Evolutionary conservation across 352 stramenopile species (phyloP).

Genomic region (Phytophthora pluvialis): DNA sequence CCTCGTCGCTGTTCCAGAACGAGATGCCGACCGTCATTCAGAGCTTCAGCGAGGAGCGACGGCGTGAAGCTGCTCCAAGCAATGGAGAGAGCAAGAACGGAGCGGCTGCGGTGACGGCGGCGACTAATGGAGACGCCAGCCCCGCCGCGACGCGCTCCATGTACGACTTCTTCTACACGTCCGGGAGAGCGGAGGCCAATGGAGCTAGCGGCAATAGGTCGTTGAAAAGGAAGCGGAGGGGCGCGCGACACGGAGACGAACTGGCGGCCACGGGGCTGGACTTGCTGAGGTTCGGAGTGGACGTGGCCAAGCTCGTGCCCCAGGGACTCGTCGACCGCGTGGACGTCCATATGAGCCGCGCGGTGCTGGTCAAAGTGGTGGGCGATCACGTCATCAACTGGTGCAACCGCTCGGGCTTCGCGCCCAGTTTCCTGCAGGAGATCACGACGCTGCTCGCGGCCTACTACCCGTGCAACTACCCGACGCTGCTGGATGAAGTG

Average conservation of each 20-base stretch:
- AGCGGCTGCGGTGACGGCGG: not conserved
- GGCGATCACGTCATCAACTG: conserved; percentile 76
- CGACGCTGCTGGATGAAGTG: conserved; percentile 85
- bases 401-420: conserved; percentile 71
- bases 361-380: conserved; percentile 59
- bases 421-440: conserved; percentile 70
- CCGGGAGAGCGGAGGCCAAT: conserved; percentile 11
- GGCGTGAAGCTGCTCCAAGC: conserved; percentile 2
- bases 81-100: conserved; percentile 33
- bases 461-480: conserved; percentile 85
- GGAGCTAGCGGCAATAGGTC: conserved; percentile 29
- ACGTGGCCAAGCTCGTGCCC: conserved; percentile 76
- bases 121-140: conserved; percentile 35
- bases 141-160: conserved; percentile 40
- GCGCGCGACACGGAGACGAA: conserved; percentile 27
- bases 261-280: conserved; percentile 42
- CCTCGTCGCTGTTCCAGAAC: conserved; percentile 54
- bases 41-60: conserved; percentile 57
- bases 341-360: conserved; percentile 61
- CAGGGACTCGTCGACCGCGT: conserved; percentile 87
- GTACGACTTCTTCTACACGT: conserved; percentile 70
- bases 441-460: conserved; percentile 72
- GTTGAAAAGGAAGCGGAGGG: conserved; percentile 59
- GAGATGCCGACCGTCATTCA: conserved; percentile 59
- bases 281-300: conserved; percentile 72